Evolutionary conservation across 257 asterid species (phyloP), one percentile per base, ranked within the genome.

Genomic region (Nicotiana undulata): DNA sequence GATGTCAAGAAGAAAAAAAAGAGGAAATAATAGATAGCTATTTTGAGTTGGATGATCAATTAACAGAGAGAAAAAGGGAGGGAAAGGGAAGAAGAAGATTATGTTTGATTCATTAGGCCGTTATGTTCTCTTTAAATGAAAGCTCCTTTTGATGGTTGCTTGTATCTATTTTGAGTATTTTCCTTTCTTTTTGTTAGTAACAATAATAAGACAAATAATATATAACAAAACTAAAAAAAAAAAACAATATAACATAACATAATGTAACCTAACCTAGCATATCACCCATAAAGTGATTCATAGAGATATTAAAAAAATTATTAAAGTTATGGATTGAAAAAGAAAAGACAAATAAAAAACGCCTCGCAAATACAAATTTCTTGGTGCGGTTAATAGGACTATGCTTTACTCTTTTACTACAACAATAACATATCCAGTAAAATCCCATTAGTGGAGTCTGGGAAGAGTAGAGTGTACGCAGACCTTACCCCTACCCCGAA

Each of bases 11-110:
- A 0, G 83, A 60, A 20, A 64, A 80, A 3, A 84, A 85, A 6
- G 95, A 87, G 58, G 87, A 86, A 80, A 95, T 90, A 83, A 94
- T 87, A 75, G 97, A 93, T 72, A 95, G 94, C 46, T 77, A 89
- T 51, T 91, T 95, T 12, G 98, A 91, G 44, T 89, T 95, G 90
- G 92, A 91, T 49, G 55, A 11, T 49, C 4, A 11, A 49, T 9
- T 49, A 13, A 49, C 16, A 11, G 12, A 64, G 15, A 13, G 18
- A n/a, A 18, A 70, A 31, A 40, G 11, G 22, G 49, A 64, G 17
- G 24, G 46, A 67, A 9, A 8, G 12, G 26, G 12, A 24, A 7
- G 10, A 32, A 29, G 28, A 52, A 52, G 58, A 52, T 34, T 22
- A 55, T 26, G 40, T 58, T 46, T 58, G 37, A 6, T 55, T 55